These are phyloP conservation scores for Plantago coronopus DNA, from an alignment of 305 asterid species.

Conservation along the genomic window DNA sequence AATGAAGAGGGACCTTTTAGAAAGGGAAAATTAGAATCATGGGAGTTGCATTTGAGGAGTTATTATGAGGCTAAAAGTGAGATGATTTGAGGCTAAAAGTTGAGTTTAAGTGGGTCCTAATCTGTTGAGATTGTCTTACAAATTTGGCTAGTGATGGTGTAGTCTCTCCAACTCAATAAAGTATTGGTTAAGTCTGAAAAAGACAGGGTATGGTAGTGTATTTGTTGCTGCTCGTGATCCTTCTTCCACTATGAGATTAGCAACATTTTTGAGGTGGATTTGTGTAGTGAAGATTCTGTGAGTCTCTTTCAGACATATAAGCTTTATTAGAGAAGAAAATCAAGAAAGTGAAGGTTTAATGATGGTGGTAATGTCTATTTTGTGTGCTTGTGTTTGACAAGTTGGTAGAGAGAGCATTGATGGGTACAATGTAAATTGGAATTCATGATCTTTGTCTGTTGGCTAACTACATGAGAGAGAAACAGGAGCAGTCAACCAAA, in stretches of 20 bases:
- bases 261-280: slow-evolving; percentile 20
- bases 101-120: slow-evolving; percentile 39
- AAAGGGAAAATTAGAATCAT: slow-evolving; percentile 29
- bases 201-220: slow-evolving; percentile 27
- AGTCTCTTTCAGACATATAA: slow-evolving; percentile 30
- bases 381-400: slow-evolving; percentile 17
- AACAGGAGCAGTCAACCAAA: neutral
- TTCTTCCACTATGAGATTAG: slow-evolving; percentile 24
- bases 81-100: slow-evolving; percentile 26
- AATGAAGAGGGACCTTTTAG: slow-evolving; percentile 6
- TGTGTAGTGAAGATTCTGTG: neutral
- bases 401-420: slow-evolving; percentile 4
- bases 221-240: slow-evolving; percentile 49
- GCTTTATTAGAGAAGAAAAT: slow-evolving; percentile 23
- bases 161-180: slow-evolving; percentile 37
- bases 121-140: slow-evolving; percentile 50
- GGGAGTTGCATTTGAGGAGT: slow-evolving; percentile 28
- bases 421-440: slow-evolving; percentile 1
- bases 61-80: slow-evolving; percentile 22
- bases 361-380: slow-evolving; percentile 9
- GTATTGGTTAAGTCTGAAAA: slow-evolving; percentile 17
- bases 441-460: slow-evolving; percentile 21
- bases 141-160: slow-evolving; percentile 35
- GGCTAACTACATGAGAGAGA: slow-evolving; percentile 30
- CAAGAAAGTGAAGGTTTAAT: slow-evolving; percentile 23